Conservation (phyloP, 495 filamentous ascomycete genomes). For the Trichoderma orchidacearum region DNA sequence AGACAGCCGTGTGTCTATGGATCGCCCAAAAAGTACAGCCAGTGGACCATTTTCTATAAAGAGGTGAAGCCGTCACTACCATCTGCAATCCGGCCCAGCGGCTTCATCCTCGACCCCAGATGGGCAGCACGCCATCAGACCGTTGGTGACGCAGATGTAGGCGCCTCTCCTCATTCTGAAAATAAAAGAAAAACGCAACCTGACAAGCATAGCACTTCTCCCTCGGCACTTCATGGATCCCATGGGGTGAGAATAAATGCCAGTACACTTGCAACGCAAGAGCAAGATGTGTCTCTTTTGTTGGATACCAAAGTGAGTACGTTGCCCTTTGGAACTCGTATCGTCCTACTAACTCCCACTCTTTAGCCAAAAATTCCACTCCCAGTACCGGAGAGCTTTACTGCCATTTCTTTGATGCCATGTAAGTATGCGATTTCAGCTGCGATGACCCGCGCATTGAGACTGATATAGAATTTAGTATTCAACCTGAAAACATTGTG, state of each 20-base stretch:
- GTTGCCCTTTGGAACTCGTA: neutral
- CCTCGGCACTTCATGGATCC: neutral
- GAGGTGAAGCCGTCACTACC: neutral
- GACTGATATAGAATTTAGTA: too few species aligned
- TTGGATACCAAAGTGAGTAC: conserved; percentile 16
- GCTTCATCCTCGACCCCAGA: neutral
- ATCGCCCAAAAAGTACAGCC: neutral
- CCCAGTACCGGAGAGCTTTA: conserved; percentile 9
- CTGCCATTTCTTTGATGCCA: conserved; percentile 18
- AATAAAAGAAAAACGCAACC: neutral
- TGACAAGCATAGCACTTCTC: neutral
- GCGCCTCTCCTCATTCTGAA: neutral
- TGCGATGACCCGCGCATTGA: too few species aligned
- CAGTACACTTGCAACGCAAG: conserved; percentile 21
- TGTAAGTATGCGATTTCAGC: conserved; percentile 13
- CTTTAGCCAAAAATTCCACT: conserved; percentile 6
- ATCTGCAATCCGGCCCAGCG: neutral
- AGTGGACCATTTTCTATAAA: neutral
- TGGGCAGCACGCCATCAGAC: neutral
- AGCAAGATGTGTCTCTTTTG: conserved; percentile 13
- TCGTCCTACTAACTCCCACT: neutral
- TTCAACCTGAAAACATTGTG: neutral
- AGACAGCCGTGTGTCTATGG: neutral
- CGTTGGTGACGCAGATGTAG: neutral
- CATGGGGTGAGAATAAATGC: conserved; percentile 17